These are phyloP conservation scores for Plasmopara halstedii DNA, from an alignment of 352 stramenopile species.

Conservation along the genomic window DNA sequence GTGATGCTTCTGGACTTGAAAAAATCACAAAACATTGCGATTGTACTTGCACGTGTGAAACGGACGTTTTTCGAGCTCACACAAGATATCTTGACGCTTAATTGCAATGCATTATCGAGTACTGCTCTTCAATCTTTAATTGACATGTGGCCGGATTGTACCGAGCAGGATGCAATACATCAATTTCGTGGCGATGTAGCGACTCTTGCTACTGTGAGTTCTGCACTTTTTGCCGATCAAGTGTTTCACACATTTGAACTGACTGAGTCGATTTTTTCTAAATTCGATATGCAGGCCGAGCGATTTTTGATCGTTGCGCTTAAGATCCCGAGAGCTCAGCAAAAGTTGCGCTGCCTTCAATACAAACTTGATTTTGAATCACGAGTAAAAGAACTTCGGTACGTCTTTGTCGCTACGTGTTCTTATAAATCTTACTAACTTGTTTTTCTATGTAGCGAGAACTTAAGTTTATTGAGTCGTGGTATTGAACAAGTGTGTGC, in stretches of 20 bases:
- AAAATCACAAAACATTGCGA: constrained; percentile 82
- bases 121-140: constrained; percentile 67
- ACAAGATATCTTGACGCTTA: constrained; percentile 51
- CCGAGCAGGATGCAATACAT: constrained; percentile 65
- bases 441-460: constrained; percentile 23
- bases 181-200: constrained; percentile 45
- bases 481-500: constrained; percentile 65
- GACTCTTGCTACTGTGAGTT: constrained; percentile 35
- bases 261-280: not conserved
- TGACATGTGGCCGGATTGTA: constrained; percentile 74
- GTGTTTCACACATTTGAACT: too few species aligned
- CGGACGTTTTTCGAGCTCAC: constrained; percentile 47
- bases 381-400: constrained; percentile 68
- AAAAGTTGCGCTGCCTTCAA: constrained; percentile 67
- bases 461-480: constrained; percentile 57
- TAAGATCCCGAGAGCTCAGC: constrained; percentile 51
- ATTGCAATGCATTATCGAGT: constrained; percentile 53
- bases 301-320: constrained; percentile 61
- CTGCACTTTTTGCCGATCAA: too few species aligned
- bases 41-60: constrained; percentile 71
- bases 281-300: constrained; percentile 34
- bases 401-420: constrained; percentile 6
- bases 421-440: too few species aligned
- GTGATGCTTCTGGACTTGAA: constrained; percentile 73
- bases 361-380: constrained; percentile 73